Evolutionary conservation across 2,329 filamentous ascomycete genomes (phyloP).

Genomic region (Monilinia aucupariae): DNA sequence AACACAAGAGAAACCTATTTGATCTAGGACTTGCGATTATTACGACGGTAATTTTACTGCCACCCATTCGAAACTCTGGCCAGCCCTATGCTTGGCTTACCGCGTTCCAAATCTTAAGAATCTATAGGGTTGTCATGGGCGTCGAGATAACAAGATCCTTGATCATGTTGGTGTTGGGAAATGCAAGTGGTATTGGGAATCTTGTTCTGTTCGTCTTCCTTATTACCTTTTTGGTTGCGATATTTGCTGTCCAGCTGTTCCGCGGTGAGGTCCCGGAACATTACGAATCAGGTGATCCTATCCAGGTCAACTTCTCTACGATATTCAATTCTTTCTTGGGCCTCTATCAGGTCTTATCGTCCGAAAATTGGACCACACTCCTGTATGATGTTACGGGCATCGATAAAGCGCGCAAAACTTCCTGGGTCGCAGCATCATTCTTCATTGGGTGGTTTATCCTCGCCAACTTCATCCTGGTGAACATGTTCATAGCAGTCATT

Average conservation of each 20-base stretch:
- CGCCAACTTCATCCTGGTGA: constrained; percentile 90
- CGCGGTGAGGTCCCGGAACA: constrained; percentile 70
- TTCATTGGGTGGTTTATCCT: constrained; percentile 94
- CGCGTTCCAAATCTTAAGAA: constrained; percentile 85
- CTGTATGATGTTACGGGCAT: constrained; percentile 75
- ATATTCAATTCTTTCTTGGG: constrained; percentile 95
- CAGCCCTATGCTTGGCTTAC: constrained; percentile 81
- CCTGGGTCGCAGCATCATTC: constrained; percentile 89
- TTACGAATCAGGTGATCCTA: constrained; percentile 56
- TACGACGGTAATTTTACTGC: constrained; percentile 80
- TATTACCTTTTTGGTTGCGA: constrained; percentile 87
- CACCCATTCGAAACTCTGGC: constrained; percentile 66
- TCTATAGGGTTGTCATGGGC: constrained; percentile 86
- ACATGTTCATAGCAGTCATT: constrained; percentile 99
- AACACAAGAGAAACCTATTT: constrained; percentile 66
- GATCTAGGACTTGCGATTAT: constrained; percentile 76
- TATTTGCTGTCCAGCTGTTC: constrained; percentile 90
- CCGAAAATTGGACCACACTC: constrained; percentile 89
- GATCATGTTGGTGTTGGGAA: constrained; percentile 82
- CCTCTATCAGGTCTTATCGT: constrained; percentile 96
- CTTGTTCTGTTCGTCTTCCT: constrained; percentile 95
- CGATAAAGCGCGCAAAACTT: constrained; percentile 60
- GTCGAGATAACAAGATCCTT: constrained; percentile 82
- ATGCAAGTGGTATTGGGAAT: constrained; percentile 86
- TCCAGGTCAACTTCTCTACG: constrained; percentile 73